A percentile compares a stretch with the other conserved stretches of the same genome.
Evolutionary conservation across 352 stramenopile species (phyloP).

Genomic region (Globisporangium okanoganense): DNA sequence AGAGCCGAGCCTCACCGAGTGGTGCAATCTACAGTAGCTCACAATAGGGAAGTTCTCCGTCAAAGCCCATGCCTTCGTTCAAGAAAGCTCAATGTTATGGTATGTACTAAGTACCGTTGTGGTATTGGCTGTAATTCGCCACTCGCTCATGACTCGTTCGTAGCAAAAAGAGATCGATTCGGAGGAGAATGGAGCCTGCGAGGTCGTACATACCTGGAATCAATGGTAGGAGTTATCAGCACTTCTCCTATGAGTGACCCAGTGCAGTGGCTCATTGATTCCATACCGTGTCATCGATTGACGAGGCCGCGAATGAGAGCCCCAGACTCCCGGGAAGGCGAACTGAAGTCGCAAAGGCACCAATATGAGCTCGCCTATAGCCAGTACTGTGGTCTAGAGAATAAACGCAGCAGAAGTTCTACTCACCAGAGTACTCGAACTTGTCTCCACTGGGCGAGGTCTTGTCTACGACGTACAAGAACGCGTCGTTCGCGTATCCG

Average conservation of each 20-base stretch:
- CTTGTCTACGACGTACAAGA: slow-evolving; percentile 49
- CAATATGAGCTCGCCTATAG: background rate
- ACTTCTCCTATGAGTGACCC: background rate
- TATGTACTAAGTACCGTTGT: slow-evolving; percentile 18
- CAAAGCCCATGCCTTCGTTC: background rate
- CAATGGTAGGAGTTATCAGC: background rate
- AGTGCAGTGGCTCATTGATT: background rate
- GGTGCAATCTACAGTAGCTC: slow-evolving; percentile 11
- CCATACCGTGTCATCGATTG: slow-evolving; percentile 27
- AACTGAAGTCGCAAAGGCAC: background rate
- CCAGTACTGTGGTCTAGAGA: no score
- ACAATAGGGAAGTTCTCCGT: background rate
- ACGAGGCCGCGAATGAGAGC: slow-evolving; percentile 30
- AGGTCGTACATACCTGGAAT: slow-evolving; percentile 25
- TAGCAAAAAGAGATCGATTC: slow-evolving; percentile 33
- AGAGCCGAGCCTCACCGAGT: slow-evolving; percentile 2
- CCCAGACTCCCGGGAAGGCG: slow-evolving; percentile 25
- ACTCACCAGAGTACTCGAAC: slow-evolving; percentile 32
- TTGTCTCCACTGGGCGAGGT: slow-evolving; percentile 21
- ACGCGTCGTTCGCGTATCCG: slow-evolving; percentile 37
- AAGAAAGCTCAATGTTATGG: background rate
- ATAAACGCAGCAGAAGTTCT: background rate
- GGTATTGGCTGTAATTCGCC: slow-evolving; percentile 22
- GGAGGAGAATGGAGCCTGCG: slow-evolving; percentile 4
- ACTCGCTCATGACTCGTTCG: slow-evolving; percentile 14